A percentile compares a stretch with the other conserved stretches of the same genome.
phyloP scores from a whole-genome alignment of 1,284 basidiomycete genomes.

The Ustilago tritici region DNA sequence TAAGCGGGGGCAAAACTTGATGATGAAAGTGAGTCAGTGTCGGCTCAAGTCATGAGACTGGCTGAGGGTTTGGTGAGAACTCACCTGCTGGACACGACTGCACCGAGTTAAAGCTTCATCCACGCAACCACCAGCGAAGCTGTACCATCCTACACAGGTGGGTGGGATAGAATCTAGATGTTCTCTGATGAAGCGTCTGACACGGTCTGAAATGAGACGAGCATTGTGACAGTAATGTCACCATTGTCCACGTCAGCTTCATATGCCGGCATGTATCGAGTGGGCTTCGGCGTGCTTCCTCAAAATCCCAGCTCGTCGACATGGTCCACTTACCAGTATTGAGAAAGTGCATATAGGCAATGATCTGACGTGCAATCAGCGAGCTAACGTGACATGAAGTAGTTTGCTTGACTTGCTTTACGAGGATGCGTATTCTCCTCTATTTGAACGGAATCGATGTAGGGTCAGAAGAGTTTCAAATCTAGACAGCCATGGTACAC shows the following conservation, averaged over 20 bases:
- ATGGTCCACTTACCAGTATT: constrained; percentile 18
- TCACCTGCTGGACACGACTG: constrained; percentile 5
- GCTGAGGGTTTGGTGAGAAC: neutral
- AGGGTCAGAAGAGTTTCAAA: too few relatives aligned
- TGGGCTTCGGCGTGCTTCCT: neutral
- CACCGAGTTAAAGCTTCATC: constrained; percentile 6
- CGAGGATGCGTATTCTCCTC: constrained; percentile 10
- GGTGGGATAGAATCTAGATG: constrained; percentile 1
- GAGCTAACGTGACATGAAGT: constrained; percentile 12
- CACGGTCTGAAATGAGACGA: neutral
- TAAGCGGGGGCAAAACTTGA: neutral
- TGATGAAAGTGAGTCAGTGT: neutral
- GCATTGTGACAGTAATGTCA: neutral
- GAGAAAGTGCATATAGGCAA: constrained; percentile 27
- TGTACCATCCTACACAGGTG: constrained; percentile 12
- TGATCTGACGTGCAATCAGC: constrained; percentile 21
- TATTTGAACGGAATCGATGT: neutral
- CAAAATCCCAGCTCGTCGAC: neutral
- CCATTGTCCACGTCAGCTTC: constrained; percentile 5
- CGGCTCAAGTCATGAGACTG: neutral
- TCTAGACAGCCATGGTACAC: neutral
- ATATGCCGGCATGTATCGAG: constrained; percentile 1
- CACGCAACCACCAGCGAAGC: neutral
- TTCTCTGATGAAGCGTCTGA: constrained; percentile 13
- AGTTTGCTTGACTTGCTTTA: constrained; percentile 1